A percentile compares a stretch with the other conserved stretches of the same genome.
Conservation (phyloP, 108 stramenopile species). For the Aureococcus anophagefferens region DNA sequence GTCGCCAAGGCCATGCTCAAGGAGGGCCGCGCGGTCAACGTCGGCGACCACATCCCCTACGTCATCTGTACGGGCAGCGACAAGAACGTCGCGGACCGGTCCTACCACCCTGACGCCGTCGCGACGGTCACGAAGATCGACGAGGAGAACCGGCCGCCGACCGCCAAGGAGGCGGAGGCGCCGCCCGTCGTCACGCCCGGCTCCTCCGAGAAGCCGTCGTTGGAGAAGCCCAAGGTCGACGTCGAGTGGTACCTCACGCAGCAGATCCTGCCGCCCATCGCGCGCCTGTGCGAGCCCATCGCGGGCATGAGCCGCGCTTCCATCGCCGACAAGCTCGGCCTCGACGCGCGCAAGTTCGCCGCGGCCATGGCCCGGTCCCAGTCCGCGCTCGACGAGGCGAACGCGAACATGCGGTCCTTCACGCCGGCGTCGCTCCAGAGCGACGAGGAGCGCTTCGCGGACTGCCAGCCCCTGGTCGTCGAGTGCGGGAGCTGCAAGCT, state of each 20-base stretch:
- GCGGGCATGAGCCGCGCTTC: constrained; percentile 60
- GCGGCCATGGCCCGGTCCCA: too few relatives aligned
- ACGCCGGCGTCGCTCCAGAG: constrained; percentile 19
- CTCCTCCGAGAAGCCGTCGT: background rate
- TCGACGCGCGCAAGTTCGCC: constrained; percentile 35
- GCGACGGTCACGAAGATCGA: constrained; percentile 32
- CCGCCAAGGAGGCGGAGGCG: constrained; percentile 62
- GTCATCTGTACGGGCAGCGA: constrained; percentile 54
- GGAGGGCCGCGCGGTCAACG: constrained; percentile 78
- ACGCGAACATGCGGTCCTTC: constrained; percentile 32
- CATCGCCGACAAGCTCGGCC: constrained; percentile 42
- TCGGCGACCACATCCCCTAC: constrained; percentile 98
- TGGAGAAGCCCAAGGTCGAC: constrained; percentile 42
- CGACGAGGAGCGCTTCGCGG: constrained; percentile 39
- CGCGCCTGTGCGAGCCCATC: constrained; percentile 96
- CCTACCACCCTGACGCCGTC: constrained; percentile 25
- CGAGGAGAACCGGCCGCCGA: constrained; percentile 16
- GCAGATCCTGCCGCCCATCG: constrained; percentile 91
- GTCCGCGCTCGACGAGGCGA: background rate
- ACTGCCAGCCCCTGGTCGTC: constrained; percentile 17
- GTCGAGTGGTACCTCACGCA: constrained; percentile 94
- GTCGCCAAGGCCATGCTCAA: constrained; percentile 92
- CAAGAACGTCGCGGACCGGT: constrained; percentile 6
- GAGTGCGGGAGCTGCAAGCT: constrained; percentile 11
- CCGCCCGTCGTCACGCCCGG: constrained; percentile 24